These are phyloP conservation scores for Cocos nucifera DNA, from an alignment of 176 grass and related monocot species.

Conservation along the genomic window DNA sequence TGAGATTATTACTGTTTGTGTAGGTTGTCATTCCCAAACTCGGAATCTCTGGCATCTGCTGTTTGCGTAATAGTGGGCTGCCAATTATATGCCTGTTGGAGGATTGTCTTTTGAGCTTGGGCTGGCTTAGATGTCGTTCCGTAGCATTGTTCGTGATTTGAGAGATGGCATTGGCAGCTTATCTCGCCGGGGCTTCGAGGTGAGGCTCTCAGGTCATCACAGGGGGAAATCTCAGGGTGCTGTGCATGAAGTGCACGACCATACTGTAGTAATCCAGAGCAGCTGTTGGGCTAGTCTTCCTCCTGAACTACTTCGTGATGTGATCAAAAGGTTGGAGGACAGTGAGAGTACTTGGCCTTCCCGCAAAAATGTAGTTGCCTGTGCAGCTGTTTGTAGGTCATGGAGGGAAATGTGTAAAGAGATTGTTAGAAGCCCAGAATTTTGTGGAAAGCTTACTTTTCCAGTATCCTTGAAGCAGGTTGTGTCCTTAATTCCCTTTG, in stretches of 20 bases:
- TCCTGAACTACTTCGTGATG: slow-evolving; percentile 8
- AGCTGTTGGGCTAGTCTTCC: slow-evolving; percentile 16
- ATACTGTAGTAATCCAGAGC: not conserved
- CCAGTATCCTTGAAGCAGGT: slow-evolving; percentile 14
- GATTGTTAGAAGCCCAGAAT: slow-evolving; percentile 10
- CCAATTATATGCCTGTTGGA: no score
- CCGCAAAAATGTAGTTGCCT: slow-evolving; percentile 4
- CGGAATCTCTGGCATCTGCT: no score
- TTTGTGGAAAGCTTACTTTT: slow-evolving; percentile 14
- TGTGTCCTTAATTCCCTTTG: not conserved
- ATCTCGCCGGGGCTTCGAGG: slow-evolving; percentile 60
- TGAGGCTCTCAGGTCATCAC: slow-evolving; percentile 13
- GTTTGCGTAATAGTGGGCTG: no score
- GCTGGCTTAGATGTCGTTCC: slow-evolving; percentile 43
- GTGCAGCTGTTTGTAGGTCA: slow-evolving; percentile 10
- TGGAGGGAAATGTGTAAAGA: slow-evolving; percentile 16
- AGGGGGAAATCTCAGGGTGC: not conserved
- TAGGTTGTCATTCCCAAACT: no score
- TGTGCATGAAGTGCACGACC: not conserved
- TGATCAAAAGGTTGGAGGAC: slow-evolving; percentile 13
- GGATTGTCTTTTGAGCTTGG: no score
- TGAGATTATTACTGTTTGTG: no score
- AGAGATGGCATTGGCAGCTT: slow-evolving; percentile 72
- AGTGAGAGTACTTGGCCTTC: slow-evolving; percentile 14
- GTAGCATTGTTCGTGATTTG: slow-evolving; percentile 64